These are phyloP conservation scores for Xerocomus potaroensis DNA, from an alignment of 768 basidiomycete genomes.

Conservation along the genomic window DNA sequence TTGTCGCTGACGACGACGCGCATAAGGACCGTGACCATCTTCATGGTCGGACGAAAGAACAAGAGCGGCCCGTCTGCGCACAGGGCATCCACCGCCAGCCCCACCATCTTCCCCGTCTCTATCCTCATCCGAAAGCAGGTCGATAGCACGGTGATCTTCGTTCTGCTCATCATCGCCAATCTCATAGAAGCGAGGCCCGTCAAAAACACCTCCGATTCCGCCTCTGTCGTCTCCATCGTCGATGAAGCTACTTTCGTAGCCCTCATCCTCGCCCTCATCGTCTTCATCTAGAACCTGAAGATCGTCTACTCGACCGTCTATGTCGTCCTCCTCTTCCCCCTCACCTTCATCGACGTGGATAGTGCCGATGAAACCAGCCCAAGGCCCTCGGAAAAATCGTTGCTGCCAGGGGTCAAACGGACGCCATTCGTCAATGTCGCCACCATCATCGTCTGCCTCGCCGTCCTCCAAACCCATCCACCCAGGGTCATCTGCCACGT, in stretches of 20 bases:
- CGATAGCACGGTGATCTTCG: slow-evolving; percentile 4
- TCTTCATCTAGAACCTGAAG: slow-evolving; percentile 9
- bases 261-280: slow-evolving; percentile 33
- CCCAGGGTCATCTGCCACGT: slow-evolving; percentile 28
- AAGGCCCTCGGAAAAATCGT: slow-evolving; percentile 14
- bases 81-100: not conserved
- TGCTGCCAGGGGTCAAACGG: slow-evolving; percentile 18
- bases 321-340: slow-evolving; percentile 20
- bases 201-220: not conserved
- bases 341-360: slow-evolving; percentile 24
- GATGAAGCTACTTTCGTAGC: slow-evolving; percentile 55
- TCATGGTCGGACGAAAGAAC: slow-evolving; percentile 21
- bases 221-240: slow-evolving; percentile 39
- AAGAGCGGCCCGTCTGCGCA: not conserved
- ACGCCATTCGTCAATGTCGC: slow-evolving; percentile 21
- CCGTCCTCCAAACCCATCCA: slow-evolving; percentile 32
- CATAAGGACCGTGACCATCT: not conserved
- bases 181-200: slow-evolving; percentile 24
- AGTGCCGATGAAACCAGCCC: slow-evolving; percentile 15
- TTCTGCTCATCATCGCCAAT: slow-evolving; percentile 15
- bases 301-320: not conserved
- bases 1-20: not conserved
- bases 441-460: slow-evolving; percentile 32
- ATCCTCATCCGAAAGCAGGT: slow-evolving; percentile 13
- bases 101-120: slow-evolving; percentile 2